A percentile compares a stretch with the other conserved stretches of the same genome.
Evolutionary conservation across 2,329 filamentous ascomycete genomes (phyloP).

Genomic region (Daldinia sp.): DNA sequence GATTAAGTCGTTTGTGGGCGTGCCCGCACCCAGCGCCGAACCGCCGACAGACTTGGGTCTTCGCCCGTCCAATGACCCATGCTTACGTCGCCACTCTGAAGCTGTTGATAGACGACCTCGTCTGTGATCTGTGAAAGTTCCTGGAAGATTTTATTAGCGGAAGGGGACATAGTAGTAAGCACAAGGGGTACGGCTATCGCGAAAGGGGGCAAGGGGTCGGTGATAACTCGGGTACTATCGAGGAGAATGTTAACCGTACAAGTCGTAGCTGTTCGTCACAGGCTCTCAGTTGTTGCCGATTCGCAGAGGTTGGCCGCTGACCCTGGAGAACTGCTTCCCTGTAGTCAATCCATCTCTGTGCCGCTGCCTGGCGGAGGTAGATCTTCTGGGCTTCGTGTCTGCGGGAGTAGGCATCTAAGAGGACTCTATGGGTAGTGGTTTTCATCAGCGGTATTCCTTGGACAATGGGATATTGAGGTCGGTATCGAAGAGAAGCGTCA

Average conservation of each 20-base stretch:
- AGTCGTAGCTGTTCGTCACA: conserved; percentile 68
- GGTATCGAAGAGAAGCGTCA: neutral
- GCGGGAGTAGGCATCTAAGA: conserved; percentile 70
- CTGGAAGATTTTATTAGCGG: conserved; percentile 52
- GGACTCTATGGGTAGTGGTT: conserved; percentile 57
- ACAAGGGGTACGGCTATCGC: conserved; percentile 9
- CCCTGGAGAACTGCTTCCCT: conserved; percentile 67
- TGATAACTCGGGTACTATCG: conserved; percentile 1
- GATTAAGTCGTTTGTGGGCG: conserved; percentile 51
- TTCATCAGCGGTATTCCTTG: conserved; percentile 33
- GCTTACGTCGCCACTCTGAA: conserved; percentile 64
- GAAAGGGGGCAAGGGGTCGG: conserved; percentile 15
- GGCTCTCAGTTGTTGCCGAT: conserved; percentile 63
- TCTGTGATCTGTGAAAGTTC: conserved; percentile 70
- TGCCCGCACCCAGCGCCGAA: conserved; percentile 70
- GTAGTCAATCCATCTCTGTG: conserved; percentile 69
- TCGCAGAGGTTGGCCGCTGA: conserved; percentile 60
- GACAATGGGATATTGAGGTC: neutral
- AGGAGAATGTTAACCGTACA: conserved; percentile 56
- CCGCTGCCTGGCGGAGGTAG: conserved; percentile 70
- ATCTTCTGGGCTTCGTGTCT: conserved; percentile 75
- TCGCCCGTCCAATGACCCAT: conserved; percentile 73
- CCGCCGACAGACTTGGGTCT: conserved; percentile 68
- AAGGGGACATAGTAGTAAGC: neutral
- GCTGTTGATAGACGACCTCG: conserved; percentile 67